Evolutionary conservation across 768 basidiomycete species (phyloP).

Genomic region (Agaricus blazei): DNA sequence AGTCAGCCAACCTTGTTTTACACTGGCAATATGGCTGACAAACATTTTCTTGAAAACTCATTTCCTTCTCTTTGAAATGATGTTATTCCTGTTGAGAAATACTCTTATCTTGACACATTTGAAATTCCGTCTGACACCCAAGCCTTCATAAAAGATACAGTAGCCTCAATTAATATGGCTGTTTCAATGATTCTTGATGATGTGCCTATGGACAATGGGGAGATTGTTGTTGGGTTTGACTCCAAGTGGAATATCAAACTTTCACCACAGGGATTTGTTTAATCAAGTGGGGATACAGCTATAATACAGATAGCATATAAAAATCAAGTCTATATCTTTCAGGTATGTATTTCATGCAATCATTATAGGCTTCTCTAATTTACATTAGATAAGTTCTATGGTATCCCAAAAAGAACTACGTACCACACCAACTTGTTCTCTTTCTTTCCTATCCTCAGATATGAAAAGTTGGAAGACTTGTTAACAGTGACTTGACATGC

Average conservation of each 20-base stretch:
- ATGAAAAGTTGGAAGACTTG: background rate
- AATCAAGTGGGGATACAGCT: background rate
- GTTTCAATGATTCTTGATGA: background rate
- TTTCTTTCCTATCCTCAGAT: background rate
- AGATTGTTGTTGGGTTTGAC: background rate
- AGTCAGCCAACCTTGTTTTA: background rate
- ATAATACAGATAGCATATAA: background rate
- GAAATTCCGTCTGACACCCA: background rate
- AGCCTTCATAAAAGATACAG: background rate
- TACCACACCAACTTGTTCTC: background rate
- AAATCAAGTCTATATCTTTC: background rate
- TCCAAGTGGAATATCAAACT: background rate
- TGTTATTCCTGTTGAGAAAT: background rate
- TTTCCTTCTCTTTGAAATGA: background rate
- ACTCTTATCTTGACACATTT: background rate
- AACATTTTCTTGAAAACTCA: background rate
- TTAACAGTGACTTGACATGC: background rate
- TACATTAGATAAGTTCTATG: background rate
- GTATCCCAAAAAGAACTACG: background rate
- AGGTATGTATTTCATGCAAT: too few relatives aligned
- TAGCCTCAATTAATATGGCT: background rate
- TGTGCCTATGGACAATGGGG: background rate
- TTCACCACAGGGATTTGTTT: too few relatives aligned
- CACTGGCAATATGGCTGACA: background rate
- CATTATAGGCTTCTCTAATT: too few relatives aligned